Evolutionary conservation across 176 grass and related monocot species (phyloP), one percentile per base, ranked within the genome.

Genomic region (Hsuehochloa calcarea): DNA sequence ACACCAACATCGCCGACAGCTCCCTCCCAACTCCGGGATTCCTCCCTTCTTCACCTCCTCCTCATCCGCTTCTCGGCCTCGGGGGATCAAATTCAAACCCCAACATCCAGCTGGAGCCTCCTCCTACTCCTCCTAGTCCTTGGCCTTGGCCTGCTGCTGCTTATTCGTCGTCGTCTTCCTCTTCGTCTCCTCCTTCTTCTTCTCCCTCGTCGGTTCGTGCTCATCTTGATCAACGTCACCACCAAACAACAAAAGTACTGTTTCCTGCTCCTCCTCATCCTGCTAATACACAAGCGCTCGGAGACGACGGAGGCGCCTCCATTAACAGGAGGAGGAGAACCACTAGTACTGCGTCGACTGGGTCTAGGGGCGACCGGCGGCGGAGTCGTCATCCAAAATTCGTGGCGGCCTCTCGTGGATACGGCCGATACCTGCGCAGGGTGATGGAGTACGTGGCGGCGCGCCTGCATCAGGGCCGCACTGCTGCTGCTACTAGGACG

Each of bases 1-100:
- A 41, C 74, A 79, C 40, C 60, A 65, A 35, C 78, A n/a, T 52
- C 78, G 43, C 10, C 66, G 66, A 82, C 35, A 82, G 80, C 80
- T 59, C 35, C 80, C 37, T 71, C 51, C n/a, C 66, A 25, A 55
- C 52, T 17, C 49, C 49, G 51, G 51, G 39, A 37, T 10, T 11
- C 16, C 16, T 34, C 15, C 10, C n/a, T 38, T 34, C 44, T 29
- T 49, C 12, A 17, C 16, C 16, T 52, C 50, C 50, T 34, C 31
- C 31, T 34, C 31, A 3, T 52, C 16, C 7, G 50, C 50, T 19
- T 52, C 16, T 52, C 50, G 50, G 50, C 50, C 16, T 51, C 14
- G 49, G 49, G 14, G 49, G 14, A 51, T 51, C 49, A 49, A 15
- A 49, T 15, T 17, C 49, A 17, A 17, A 52, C 50, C 50, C 50